Conservation (phyloP, 2,329 filamentous ascomycete genomes). For the Neoascochyta sp. region DNA sequence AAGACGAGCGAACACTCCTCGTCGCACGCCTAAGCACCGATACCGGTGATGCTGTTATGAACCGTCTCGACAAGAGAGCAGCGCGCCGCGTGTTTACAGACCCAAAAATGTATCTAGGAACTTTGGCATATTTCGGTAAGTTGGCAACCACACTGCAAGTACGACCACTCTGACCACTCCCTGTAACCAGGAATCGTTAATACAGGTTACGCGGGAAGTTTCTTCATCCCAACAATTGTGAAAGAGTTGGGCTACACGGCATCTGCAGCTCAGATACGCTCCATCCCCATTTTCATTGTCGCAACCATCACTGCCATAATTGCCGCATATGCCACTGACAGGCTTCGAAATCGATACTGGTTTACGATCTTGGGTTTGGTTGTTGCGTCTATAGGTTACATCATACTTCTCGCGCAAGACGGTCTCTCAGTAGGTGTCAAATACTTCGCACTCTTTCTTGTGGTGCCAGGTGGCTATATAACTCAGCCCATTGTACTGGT, state of each 20-base stretch:
- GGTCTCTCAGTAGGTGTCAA: conserved; percentile 45
- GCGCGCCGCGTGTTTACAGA: conserved; percentile 45
- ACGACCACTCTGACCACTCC: no score
- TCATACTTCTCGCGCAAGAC: conserved; percentile 50
- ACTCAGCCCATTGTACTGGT: conserved; percentile 54
- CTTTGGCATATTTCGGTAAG: conserved; percentile 19
- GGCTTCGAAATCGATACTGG: conserved; percentile 50
- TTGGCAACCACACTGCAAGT: no score
- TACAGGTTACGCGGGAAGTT: conserved; percentile 45
- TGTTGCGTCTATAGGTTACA: conserved; percentile 53
- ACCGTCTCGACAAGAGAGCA: conserved; percentile 49
- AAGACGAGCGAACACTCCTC: conserved; percentile 26
- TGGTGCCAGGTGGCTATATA: conserved; percentile 54
- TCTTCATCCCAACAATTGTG: conserved; percentile 44
- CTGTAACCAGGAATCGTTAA: conserved; percentile 37
- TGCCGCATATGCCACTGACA: conserved; percentile 48
- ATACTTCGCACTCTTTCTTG: conserved; percentile 55
- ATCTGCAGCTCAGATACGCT: conserved; percentile 35
- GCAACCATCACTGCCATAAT: conserved; percentile 35
- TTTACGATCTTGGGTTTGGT: conserved; percentile 51
- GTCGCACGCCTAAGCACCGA: conserved; percentile 27
- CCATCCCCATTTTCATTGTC: conserved; percentile 40
- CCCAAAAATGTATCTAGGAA: conserved; percentile 28
- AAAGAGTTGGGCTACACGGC: conserved; percentile 40
- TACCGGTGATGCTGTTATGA: conserved; percentile 47